Evolutionary conservation across 192 early-diverging fungal species (phyloP).

Genomic region (Mortierella hygrophila): DNA sequence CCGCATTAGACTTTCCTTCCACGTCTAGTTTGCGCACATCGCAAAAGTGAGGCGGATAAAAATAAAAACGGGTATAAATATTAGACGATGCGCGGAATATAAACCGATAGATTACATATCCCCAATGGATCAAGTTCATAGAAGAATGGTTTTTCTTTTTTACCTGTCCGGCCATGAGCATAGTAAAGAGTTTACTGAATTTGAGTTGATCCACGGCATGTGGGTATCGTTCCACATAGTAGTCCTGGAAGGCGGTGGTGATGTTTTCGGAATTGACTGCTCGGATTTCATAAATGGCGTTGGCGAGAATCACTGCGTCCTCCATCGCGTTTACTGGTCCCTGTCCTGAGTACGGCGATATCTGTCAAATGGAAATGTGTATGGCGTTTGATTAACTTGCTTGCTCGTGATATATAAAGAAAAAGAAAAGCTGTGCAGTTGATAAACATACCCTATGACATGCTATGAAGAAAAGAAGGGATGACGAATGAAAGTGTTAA

Average conservation of each 20-base stretch:
- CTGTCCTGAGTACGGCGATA: not conserved
- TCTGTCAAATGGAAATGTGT: not conserved
- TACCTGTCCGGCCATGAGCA: constrained; percentile 1
- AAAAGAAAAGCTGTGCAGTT: not conserved
- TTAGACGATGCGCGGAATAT: not conserved
- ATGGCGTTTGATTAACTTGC: too few species aligned
- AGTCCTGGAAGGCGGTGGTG: constrained; percentile 10
- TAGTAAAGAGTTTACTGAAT: constrained; percentile 5
- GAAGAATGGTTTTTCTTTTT: too few species aligned
- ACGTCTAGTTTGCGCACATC: not conserved
- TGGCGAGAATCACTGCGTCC: constrained; percentile 16
- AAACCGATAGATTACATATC: too few species aligned
- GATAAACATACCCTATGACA: not conserved
- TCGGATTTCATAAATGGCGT: not conserved
- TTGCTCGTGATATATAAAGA: not conserved
- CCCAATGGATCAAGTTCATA: too few species aligned
- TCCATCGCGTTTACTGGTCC: constrained; percentile 12
- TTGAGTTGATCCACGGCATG: constrained; percentile 3
- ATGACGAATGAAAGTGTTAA: not conserved
- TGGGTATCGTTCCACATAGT: constrained; percentile 13
- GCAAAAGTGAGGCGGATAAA: not conserved
- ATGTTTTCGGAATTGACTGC: not conserved
- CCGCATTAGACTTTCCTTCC: not conserved
- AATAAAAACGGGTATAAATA: not conserved
- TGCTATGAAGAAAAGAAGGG: not conserved